These are phyloP conservation scores for Exophiala xenobiotica DNA, from an alignment of 2,329 filamentous ascomycete species.

Conservation along the genomic window DNA sequence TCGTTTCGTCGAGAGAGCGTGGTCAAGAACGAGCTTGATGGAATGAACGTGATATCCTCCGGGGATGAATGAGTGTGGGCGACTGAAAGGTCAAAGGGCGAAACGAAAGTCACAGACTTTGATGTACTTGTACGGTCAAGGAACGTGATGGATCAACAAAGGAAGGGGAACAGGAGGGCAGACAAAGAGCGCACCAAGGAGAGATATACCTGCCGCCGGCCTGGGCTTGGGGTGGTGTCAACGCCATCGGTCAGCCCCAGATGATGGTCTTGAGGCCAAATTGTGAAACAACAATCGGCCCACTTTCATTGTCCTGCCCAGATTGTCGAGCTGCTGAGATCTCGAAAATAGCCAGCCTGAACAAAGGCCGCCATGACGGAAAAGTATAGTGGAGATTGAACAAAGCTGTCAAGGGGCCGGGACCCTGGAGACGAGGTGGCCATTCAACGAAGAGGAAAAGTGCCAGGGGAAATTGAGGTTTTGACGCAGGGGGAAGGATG, in stretches of 20 bases:
- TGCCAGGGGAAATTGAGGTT: constrained; percentile 9
- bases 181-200: constrained; percentile 2
- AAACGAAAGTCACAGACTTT: constrained; percentile 30
- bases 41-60: constrained; percentile 19
- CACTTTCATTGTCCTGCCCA: constrained; percentile 17
- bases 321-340: constrained; percentile 24
- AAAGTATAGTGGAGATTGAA: constrained; percentile 11
- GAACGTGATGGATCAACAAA: constrained; percentile 16
- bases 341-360: constrained; percentile 13
- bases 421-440: neutral
- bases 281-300: constrained; percentile 24
- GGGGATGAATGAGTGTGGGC: constrained; percentile 27
- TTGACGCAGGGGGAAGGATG: constrained; percentile 20
- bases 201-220: constrained; percentile 16
- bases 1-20: constrained; percentile 4
- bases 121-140: constrained; percentile 6
- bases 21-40: neutral
- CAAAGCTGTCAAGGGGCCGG: neutral
- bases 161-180: constrained; percentile 2
- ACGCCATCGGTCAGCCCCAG: constrained; percentile 12
- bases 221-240: constrained; percentile 1
- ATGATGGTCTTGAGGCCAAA: constrained; percentile 1
- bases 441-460: constrained; percentile 7
- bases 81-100: constrained; percentile 17
- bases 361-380: constrained; percentile 2